Conservation (phyloP, 2,329 filamentous ascomycete species). For the Pseudofabraea citricarpa region DNA sequence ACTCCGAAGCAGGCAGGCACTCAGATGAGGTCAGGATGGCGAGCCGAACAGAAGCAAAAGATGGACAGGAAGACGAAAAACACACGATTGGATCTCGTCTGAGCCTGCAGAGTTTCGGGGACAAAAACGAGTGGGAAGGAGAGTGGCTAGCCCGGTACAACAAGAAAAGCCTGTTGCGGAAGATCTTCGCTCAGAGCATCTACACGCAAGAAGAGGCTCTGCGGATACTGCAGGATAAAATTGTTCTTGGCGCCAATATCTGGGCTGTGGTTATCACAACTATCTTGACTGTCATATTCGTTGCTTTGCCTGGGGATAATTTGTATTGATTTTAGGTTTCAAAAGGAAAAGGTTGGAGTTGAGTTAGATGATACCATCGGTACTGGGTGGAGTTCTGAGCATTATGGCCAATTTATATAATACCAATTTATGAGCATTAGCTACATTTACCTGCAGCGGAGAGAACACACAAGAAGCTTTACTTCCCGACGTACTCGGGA, state of each 20-base stretch:
- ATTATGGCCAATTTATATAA: no score
- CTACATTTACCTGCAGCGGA: no score
- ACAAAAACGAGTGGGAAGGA: conserved; percentile 45
- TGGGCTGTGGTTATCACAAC: conserved; percentile 51
- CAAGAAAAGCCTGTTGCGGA: conserved; percentile 64
- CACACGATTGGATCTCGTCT: conserved; percentile 24
- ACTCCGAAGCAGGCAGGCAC: conserved; percentile 13
- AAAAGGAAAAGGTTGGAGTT: no score
- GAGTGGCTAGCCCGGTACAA: conserved; percentile 71
- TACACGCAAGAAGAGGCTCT: conserved; percentile 79
- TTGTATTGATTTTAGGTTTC: conserved; percentile 39
- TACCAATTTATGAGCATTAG: no score
- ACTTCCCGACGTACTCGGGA: no score
- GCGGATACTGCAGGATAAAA: conserved; percentile 71
- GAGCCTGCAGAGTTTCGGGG: conserved; percentile 54
- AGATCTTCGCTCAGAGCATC: conserved; percentile 71
- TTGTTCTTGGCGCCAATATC: conserved; percentile 66
- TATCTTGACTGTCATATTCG: conserved; percentile 59
- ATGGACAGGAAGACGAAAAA: conserved; percentile 13
- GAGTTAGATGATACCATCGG: not conserved
- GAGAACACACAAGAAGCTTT: no score
- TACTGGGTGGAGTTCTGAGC: not conserved
- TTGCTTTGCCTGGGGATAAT: conserved; percentile 57
- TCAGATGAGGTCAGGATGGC: conserved; percentile 11
- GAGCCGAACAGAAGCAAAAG: conserved; percentile 18